phyloP scores from a whole-genome alignment of 495 filamentous ascomycete genomes.

The Xylaria palmicola region DNA sequence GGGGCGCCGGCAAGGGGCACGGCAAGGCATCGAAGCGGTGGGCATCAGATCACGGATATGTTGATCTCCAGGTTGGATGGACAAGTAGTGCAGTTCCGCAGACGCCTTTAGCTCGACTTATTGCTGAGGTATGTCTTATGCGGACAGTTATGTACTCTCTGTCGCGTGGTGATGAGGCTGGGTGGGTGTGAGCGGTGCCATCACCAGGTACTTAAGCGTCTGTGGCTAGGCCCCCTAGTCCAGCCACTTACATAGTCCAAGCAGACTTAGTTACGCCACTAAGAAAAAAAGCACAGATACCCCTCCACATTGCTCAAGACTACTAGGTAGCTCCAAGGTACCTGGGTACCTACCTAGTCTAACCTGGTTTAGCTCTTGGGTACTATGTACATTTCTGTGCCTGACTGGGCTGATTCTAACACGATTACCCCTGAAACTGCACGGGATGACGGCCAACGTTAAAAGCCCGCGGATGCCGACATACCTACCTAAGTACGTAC shows the following conservation, averaged over 20 bases:
- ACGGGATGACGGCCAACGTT: neutral
- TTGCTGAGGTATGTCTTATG: too few relatives aligned
- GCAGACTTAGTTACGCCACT: too few relatives aligned
- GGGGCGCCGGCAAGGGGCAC: conserved; percentile 8
- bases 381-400: neutral
- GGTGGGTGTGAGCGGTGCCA: too few relatives aligned
- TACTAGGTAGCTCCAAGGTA: neutral
- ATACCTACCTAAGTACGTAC: neutral
- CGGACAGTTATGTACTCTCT: too few relatives aligned
- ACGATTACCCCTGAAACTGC: conserved; percentile 3
- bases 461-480: conserved; percentile 6
- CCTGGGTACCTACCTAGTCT: too few relatives aligned
- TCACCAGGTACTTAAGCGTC: too few relatives aligned
- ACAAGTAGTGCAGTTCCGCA: conserved; percentile 36
- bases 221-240: too few relatives aligned
- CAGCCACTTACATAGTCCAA: too few relatives aligned
- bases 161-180: too few relatives aligned
- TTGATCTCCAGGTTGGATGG: conserved; percentile 40
- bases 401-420: conserved; percentile 6
- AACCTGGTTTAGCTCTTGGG: neutral
- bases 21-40: conserved; percentile 26
- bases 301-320: too few relatives aligned
- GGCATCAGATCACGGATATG: conserved; percentile 39
- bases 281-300: too few relatives aligned
- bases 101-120: too few relatives aligned